These are phyloP conservation scores for Plasmodium blacklocki DNA, from an alignment of 169 alveolate genomes.

Conservation along the genomic window DNA sequence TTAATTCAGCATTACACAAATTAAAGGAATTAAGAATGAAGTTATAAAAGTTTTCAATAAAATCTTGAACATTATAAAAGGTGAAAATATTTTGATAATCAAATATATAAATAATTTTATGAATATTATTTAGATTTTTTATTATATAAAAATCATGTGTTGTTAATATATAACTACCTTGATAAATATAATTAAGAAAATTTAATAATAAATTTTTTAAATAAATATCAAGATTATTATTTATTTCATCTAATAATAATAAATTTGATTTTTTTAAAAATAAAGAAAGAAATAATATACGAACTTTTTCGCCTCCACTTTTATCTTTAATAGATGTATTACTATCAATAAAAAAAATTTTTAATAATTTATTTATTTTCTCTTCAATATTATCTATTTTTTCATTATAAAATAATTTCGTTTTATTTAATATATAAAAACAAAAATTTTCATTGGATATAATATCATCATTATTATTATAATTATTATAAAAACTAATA, in stretches of 20 bases:
- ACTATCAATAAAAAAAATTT: slow-evolving; percentile 80
- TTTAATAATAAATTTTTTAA: slow-evolving; percentile 75
- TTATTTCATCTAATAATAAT: slow-evolving; percentile 84
- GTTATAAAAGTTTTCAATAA: slow-evolving; percentile 76
- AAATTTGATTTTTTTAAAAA: slow-evolving; percentile 82
- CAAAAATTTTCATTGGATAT: slow-evolving; percentile 20
- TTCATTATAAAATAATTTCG: slow-evolving; percentile 35
- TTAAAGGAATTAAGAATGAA: slow-evolving; percentile 53
- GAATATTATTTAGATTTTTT: slow-evolving; percentile 71
- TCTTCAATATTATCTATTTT: slow-evolving; percentile 47
- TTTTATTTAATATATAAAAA: slow-evolving; percentile 57
- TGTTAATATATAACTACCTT: slow-evolving; percentile 82
- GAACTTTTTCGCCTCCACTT: slow-evolving; percentile 84
- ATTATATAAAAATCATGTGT: slow-evolving; percentile 85
- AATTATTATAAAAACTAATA: slow-evolving; percentile 22
- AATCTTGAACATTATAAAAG: slow-evolving; percentile 78
- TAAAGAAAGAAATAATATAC: slow-evolving; percentile 79
- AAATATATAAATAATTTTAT: slow-evolving; percentile 74
- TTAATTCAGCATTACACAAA: slow-evolving; percentile 8
- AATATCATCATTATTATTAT: neutral
- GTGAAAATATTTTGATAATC: slow-evolving; percentile 76
- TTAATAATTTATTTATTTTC: slow-evolving; percentile 76
- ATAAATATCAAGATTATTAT: slow-evolving; percentile 83
- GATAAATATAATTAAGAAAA: slow-evolving; percentile 79
- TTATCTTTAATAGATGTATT: slow-evolving; percentile 72